phyloP scores from a whole-genome alignment of 192 early-diverging fungal species.

The Glomus cerebriforme region DNA sequence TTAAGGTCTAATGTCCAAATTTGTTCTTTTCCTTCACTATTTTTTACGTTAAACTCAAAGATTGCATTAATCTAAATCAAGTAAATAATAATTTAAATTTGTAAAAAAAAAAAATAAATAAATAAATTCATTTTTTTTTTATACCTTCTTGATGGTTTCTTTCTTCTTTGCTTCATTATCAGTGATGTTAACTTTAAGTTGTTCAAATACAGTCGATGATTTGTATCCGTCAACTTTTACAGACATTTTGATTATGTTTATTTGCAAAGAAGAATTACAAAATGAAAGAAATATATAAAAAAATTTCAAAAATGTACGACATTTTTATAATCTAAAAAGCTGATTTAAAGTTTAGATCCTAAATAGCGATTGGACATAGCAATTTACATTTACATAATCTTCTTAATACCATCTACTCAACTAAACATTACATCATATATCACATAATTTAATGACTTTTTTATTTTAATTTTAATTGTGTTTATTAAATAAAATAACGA shows the following conservation, averaged over 20 bases:
- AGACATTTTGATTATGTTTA: not conserved
- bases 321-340: no score
- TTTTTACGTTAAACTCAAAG: slow-evolving; percentile 88
- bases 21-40: slow-evolving; percentile 63
- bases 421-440: no score
- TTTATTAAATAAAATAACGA: no score
- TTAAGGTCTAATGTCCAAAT: slow-evolving; percentile 89
- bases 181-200: slow-evolving; percentile 60
- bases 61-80: slow-evolving; percentile 66
- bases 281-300: no score
- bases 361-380: no score
- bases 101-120: not conserved
- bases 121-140: not conserved
- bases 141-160: slow-evolving; percentile 63
- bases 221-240: slow-evolving; percentile 59
- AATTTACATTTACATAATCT: no score
- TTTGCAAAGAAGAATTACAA: no score
- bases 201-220: slow-evolving; percentile 72
- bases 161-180: slow-evolving; percentile 66
- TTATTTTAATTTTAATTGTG: no score
- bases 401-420: no score
- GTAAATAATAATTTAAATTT: not conserved
- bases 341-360: no score
- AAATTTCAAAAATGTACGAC: no score
- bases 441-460: no score